Conservation (phyloP, 495 filamentous ascomycete genomes). For the Cladorrhinum samala region DNA sequence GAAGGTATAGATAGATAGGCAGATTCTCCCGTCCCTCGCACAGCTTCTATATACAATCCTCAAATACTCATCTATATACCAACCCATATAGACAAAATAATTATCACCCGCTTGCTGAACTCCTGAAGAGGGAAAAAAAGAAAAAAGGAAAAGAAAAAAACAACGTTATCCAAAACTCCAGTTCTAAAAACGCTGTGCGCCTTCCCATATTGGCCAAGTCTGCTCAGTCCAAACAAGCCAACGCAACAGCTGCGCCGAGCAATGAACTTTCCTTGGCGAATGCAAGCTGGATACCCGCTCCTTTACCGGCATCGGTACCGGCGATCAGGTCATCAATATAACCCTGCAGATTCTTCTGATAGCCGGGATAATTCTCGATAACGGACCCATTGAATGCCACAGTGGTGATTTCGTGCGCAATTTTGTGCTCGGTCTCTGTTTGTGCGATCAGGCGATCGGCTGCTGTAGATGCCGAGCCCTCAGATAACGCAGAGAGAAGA, state of each 20-base stretch:
- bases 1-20: too few species aligned
- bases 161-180: background rate
- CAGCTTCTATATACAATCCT: too few species aligned
- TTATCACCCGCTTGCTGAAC: too few species aligned
- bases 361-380: constrained; percentile 58
- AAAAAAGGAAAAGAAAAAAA: background rate
- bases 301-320: constrained; percentile 4
- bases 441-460: constrained; percentile 13
- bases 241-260: constrained; percentile 56
- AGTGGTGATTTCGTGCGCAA: constrained; percentile 25
- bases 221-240: constrained; percentile 37
- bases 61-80: too few species aligned
- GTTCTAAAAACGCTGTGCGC: too few species aligned
- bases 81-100: too few species aligned
- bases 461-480: constrained; percentile 10
- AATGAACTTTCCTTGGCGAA: constrained; percentile 56
- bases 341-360: constrained; percentile 42
- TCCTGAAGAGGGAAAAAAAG: too few species aligned
- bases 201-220: background rate
- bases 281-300: constrained; percentile 41
- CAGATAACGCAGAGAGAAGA: constrained; percentile 8
- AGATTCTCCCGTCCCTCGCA: too few species aligned
- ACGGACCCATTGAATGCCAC: constrained; percentile 62
- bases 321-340: constrained; percentile 45
- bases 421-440: constrained; percentile 22